Base-by-base conservation (phyloP, 345 rosid genomes). In the Rhodomyrtus tomentosa region DNA sequence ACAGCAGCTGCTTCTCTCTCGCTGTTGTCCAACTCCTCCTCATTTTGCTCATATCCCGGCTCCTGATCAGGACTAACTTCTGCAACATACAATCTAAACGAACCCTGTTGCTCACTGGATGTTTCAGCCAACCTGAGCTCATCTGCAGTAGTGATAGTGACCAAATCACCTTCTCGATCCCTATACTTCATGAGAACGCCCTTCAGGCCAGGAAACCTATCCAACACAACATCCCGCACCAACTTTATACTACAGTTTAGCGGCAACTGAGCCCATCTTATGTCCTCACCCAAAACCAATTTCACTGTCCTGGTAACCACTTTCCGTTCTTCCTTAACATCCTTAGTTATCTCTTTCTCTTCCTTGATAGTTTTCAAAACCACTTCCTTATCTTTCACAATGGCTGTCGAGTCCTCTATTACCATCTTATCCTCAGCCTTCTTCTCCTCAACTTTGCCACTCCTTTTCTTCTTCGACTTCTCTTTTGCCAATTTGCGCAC, bases 161-260 rank as follows among this genome's bases (percentile, higher is more conserved):
- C 91, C 91, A 96, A 87, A 89, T 97, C 99, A 84, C 99, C 99
- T 86, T 97, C 99, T 81, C 89, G 87, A 83, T 96, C 99, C 92
- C 55, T 96, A 85, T 94, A 96, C 83, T 97, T 97, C 88, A 97
- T 88, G 40, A 97, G 95, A 85, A 93, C 91, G 74, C 96, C 98
- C 87, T 84, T 94, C 81, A 94, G 85, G 54, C 92, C 91, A 1
- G 98, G 98, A 90, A 93, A 96, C 74, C 98, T 95, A 86, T 97
- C 96, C 82, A 85, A 88, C 87, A 95, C 90, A 55, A 97, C 89
- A 58, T 97, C 99, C 85, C 96, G 91, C 89, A 96, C 89, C 89
- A 97, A 88, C 72, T 88, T 88, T 86, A 97, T 86, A 83, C 85
- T 88, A 81, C 98, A 95, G 87, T 91, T 94, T 83, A 87, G 15